These are phyloP conservation scores for Mycena epipterygia DNA, from an alignment of 768 basidiomycete genomes.

Conservation along the genomic window DNA sequence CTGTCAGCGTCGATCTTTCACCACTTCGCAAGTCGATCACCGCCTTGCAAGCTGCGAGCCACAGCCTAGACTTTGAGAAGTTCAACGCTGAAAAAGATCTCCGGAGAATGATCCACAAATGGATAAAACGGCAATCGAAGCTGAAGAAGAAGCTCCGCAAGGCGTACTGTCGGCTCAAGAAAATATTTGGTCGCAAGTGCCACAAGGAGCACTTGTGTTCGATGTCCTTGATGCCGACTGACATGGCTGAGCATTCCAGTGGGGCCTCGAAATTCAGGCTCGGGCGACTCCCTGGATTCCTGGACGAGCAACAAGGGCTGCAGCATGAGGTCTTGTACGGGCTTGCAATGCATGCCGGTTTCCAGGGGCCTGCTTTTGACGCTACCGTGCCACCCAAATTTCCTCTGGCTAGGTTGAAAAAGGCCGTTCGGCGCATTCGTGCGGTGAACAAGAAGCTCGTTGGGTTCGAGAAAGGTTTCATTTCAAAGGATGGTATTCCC, in stretches of 20 bases:
- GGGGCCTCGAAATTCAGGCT: slow-evolving; percentile 36
- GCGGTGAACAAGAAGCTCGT: slow-evolving; percentile 76
- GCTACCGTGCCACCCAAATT: slow-evolving; percentile 24
- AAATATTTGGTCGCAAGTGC: slow-evolving; percentile 47
- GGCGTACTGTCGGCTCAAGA: slow-evolving; percentile 52
- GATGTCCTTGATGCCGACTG: slow-evolving; percentile 2
- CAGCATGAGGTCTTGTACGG: slow-evolving; percentile 19
- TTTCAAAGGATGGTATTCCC: slow-evolving; percentile 81
- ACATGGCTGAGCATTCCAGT: not conserved
- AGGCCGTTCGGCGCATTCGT: slow-evolving; percentile 70
- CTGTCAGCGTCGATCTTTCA: slow-evolving; percentile 48
- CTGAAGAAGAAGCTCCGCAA: slow-evolving; percentile 44
- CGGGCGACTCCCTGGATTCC: slow-evolving; percentile 42
- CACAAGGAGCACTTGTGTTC: slow-evolving; percentile 26
- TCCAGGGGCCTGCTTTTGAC: slow-evolving; percentile 12
- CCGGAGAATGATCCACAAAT: slow-evolving; percentile 49
- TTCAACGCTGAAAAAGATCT: slow-evolving; percentile 55
- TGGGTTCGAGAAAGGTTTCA: slow-evolving; percentile 84
- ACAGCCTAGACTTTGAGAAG: slow-evolving; percentile 61
- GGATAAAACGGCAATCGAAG: slow-evolving; percentile 41
- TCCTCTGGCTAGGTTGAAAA: slow-evolving; percentile 61
- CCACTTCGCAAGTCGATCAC: slow-evolving; percentile 54
- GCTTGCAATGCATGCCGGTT: slow-evolving; percentile 22
- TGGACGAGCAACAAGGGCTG: slow-evolving; percentile 40
- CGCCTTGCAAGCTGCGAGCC: slow-evolving; percentile 56